Percentiles rank a stretch among this genome's conserved stretches.
Conservation (phyloP, 257 asterid species). For the Coffea canephora region DNA sequence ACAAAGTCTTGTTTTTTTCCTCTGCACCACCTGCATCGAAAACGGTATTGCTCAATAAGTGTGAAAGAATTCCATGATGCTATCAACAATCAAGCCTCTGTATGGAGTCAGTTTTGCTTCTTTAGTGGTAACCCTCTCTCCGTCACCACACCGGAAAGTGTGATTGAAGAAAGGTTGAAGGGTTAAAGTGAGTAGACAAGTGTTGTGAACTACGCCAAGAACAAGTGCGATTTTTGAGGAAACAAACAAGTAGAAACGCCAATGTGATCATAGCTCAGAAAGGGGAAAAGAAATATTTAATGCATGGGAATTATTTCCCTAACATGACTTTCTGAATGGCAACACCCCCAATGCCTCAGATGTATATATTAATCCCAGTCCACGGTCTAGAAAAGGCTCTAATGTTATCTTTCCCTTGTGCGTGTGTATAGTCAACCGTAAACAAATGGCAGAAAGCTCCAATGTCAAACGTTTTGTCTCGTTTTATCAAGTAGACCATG, state of each 20-base stretch:
- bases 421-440: no score
- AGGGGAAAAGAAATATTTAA: neutral
- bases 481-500: neutral
- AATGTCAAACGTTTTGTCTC: neutral
- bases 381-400: no score
- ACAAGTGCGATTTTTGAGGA: no score
- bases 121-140: neutral
- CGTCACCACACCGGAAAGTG: neutral
- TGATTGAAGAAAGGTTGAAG: neutral
- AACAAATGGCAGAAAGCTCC: neutral
- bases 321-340: neutral
- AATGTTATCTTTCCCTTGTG: no score
- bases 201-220: no score
- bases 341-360: neutral
- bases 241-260: neutral
- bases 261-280: neutral
- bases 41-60: neutral
- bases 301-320: neutral
- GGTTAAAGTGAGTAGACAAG: neutral
- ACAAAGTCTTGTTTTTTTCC: conserved; percentile 48
- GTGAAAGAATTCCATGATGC: neutral
- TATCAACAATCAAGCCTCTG: neutral
- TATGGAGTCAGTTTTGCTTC: neutral
- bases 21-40: conserved; percentile 47
- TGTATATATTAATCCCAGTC: no score